A percentile compares a stretch with the other conserved stretches of the same genome.
phyloP scores from a whole-genome alignment of 768 basidiomycete species.

The Cystoderma amianthinum region DNA sequence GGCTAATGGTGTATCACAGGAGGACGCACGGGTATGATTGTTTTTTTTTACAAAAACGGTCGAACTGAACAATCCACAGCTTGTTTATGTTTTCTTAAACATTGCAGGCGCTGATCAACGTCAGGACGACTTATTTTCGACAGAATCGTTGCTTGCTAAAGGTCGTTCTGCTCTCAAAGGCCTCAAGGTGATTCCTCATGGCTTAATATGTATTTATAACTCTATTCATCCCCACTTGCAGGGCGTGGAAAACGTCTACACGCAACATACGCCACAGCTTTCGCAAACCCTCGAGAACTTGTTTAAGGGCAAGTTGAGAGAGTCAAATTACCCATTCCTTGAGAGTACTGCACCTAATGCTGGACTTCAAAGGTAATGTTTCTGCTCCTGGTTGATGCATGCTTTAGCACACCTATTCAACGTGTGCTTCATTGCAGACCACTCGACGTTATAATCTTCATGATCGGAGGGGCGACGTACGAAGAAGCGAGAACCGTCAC shows the following conservation, averaged over 20 bases:
- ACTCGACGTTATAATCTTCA: conserved; percentile 94
- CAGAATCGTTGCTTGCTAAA: conserved; percentile 88
- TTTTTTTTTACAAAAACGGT: conserved; percentile 4
- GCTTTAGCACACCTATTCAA: neutral
- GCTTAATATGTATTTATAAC: neutral
- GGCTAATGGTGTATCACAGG: conserved; percentile 66
- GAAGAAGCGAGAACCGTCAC: conserved; percentile 87
- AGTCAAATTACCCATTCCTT: conserved; percentile 86
- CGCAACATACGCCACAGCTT: conserved; percentile 91
- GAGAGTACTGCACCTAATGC: conserved; percentile 60
- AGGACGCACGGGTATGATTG: conserved; percentile 62
- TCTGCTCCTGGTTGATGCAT: neutral
- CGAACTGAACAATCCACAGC: conserved; percentile 33
- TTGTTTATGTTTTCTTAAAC: conserved; percentile 90
- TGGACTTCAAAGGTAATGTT: conserved; percentile 55
- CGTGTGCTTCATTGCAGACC: conserved; percentile 64
- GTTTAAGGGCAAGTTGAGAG: conserved; percentile 79
- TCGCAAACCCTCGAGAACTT: conserved; percentile 88
- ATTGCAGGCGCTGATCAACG: conserved; percentile 93
- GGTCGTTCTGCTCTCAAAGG: conserved; percentile 95
- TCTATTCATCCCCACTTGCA: conserved; percentile 17
- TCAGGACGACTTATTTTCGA: conserved; percentile 95
- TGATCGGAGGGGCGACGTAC: conserved; percentile 95
- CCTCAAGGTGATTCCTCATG: conserved; percentile 58
- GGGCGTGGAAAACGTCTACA: conserved; percentile 99